Conservation (phyloP, 1,139 yeast species). For the Hemisphaericaspora xylofermentans region DNA sequence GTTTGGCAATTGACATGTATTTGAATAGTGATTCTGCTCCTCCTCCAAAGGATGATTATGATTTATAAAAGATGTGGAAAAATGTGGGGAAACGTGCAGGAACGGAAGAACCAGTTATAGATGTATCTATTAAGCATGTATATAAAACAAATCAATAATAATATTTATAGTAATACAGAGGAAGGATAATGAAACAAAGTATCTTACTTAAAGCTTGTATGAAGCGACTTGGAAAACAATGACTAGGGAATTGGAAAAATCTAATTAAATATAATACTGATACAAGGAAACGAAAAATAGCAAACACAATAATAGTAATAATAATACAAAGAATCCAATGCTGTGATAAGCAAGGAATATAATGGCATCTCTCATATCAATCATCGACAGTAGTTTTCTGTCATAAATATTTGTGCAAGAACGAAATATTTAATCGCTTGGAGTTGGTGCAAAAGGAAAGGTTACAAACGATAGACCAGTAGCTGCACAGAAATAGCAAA, state of each 20-base stretch:
- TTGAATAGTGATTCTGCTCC: slow-evolving; percentile 81
- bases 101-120: neutral
- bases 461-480: neutral
- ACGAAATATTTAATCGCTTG: no score
- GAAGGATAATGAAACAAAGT: neutral
- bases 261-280: no score
- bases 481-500: neutral
- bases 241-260: no score
- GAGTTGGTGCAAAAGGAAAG: neutral
- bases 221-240: no score
- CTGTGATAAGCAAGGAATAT: no score
- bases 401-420: no score
- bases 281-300: no score
- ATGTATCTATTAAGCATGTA: slow-evolving; percentile 9
- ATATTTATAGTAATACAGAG: slow-evolving; percentile 6
- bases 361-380: no score
- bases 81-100: neutral
- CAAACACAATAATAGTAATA: no score
- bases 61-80: slow-evolving; percentile 45
- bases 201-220: no score
- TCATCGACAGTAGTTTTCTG: no score
- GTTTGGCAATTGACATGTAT: slow-evolving; percentile 89
- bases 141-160: slow-evolving; percentile 3
- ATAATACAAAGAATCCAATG: no score
- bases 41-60: slow-evolving; percentile 90